Percentiles rank a stretch among this genome's conserved stretches.
Conservation (phyloP, 202 grass and related monocot species). For the Zoysia matrella region DNA sequence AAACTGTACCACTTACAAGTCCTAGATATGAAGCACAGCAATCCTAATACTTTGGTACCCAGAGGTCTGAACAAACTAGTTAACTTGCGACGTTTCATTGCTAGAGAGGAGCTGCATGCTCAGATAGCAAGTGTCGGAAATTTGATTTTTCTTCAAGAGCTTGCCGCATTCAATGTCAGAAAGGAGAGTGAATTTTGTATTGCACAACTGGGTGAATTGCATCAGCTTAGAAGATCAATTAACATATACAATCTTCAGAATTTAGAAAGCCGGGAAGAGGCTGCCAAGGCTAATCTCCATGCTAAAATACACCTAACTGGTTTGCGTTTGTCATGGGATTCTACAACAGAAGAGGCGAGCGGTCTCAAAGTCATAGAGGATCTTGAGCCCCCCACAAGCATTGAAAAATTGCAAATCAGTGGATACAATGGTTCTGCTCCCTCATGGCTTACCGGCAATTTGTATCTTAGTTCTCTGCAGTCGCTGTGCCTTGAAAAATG, state of each 20-base stretch:
- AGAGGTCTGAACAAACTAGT: constrained; percentile 39
- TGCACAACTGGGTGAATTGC: neutral
- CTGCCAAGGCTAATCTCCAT: constrained; percentile 34
- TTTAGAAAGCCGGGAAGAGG: constrained; percentile 34
- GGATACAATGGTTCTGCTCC: too few relatives aligned
- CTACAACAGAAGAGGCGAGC: too few relatives aligned
- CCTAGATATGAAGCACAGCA: constrained; percentile 22
- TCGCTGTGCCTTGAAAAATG: too few relatives aligned
- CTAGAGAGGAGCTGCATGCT: neutral
- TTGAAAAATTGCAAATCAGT: too few relatives aligned
- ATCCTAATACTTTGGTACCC: constrained; percentile 20
- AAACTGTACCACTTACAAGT: constrained; percentile 11
- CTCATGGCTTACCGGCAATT: too few relatives aligned
- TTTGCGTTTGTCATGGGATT: constrained; percentile 42
- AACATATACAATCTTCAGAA: constrained; percentile 10
- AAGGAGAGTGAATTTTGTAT: neutral
- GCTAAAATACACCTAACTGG: constrained; percentile 35
- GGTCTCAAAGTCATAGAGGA: too few relatives aligned
- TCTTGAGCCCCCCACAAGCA: too few relatives aligned
- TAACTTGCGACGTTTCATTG: constrained; percentile 47
- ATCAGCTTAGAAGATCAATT: constrained; percentile 26
- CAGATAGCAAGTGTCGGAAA: constrained; percentile 7
- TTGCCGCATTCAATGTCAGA: constrained; percentile 41
- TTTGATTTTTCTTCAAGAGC: constrained; percentile 40
- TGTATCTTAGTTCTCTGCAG: too few relatives aligned